phyloP scores from a whole-genome alignment of 768 basidiomycete species.

The Serendipita sp. region DNA sequence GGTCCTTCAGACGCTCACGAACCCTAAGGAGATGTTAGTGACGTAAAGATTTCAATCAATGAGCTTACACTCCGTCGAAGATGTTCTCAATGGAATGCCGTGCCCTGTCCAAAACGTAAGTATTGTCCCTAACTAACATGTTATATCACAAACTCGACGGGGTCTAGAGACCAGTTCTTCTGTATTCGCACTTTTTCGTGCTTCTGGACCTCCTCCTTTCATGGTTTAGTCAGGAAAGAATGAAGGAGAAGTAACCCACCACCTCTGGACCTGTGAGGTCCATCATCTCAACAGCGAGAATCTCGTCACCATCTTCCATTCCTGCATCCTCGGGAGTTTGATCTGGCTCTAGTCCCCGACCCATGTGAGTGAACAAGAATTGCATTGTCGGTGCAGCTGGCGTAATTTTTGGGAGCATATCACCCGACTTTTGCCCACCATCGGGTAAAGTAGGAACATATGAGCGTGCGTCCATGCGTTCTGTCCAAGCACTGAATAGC shows the following conservation, averaged over 20 bases:
- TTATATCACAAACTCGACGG: slow-evolving; percentile 43
- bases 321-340: slow-evolving; percentile 75
- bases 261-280: slow-evolving; percentile 58
- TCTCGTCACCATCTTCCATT: slow-evolving; percentile 80
- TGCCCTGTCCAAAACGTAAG: slow-evolving; percentile 31
- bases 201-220: slow-evolving; percentile 49
- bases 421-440: neutral
- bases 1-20: slow-evolving; percentile 72
- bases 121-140: neutral
- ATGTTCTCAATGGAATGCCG: slow-evolving; percentile 63
- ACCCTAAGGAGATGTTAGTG: slow-evolving; percentile 30
- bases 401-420: slow-evolving; percentile 27
- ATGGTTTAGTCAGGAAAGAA: slow-evolving; percentile 1
- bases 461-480: slow-evolving; percentile 49
- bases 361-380: slow-evolving; percentile 76
- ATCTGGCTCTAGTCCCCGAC: slow-evolving; percentile 60
- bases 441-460: neutral
- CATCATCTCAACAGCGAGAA: slow-evolving; percentile 80
- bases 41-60: slow-evolving; percentile 5
- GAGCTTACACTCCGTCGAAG: slow-evolving; percentile 64
- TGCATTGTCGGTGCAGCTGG: slow-evolving; percentile 39
- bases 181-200: slow-evolving; percentile 51
- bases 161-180: slow-evolving; percentile 70
- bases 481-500: slow-evolving; percentile 77
- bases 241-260: slow-evolving; percentile 8